Evolutionary conservation across 83 land plant species (phyloP).

Genomic region (Isoetes engelmannii): DNA sequence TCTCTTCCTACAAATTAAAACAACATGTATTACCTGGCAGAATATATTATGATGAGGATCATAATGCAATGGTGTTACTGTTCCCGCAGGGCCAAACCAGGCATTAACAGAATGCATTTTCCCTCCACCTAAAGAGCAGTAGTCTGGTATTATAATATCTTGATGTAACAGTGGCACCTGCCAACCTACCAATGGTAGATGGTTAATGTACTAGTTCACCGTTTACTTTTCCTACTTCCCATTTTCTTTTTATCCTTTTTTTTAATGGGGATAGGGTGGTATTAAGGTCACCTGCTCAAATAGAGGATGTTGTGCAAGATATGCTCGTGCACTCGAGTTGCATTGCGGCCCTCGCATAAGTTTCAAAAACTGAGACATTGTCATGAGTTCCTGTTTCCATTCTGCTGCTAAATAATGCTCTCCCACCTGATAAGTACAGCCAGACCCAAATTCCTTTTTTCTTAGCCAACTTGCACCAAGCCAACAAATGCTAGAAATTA

Average conservation of each 20-base stretch:
- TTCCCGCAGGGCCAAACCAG: constrained; percentile 97
- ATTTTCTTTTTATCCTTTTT: too few relatives aligned
- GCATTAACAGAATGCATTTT: constrained; percentile 78
- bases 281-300: constrained; percentile 75
- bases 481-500: too few relatives aligned
- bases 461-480: too few relatives aligned
- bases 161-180: constrained; percentile 71
- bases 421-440: constrained; percentile 57
- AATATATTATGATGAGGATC: constrained; percentile 95
- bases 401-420: constrained; percentile 71
- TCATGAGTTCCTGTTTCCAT: constrained; percentile 95
- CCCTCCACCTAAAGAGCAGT: constrained; percentile 75
- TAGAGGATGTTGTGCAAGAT: constrained; percentile 93
- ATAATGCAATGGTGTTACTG: constrained; percentile 93
- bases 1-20: neutral
- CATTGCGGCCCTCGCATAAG: constrained; percentile 26
- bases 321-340: constrained; percentile 36
- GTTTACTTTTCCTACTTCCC: too few relatives aligned
- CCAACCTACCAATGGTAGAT: constrained; percentile 3
- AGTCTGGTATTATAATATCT: constrained; percentile 84
- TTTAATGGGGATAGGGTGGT: neutral
- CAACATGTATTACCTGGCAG: constrained; percentile 20
- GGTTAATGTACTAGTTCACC: too few relatives aligned
- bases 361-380: constrained; percentile 69
- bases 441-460: too few relatives aligned